phyloP scores from a whole-genome alignment of 306 rosid species.

The Quillaja saponaria region DNA sequence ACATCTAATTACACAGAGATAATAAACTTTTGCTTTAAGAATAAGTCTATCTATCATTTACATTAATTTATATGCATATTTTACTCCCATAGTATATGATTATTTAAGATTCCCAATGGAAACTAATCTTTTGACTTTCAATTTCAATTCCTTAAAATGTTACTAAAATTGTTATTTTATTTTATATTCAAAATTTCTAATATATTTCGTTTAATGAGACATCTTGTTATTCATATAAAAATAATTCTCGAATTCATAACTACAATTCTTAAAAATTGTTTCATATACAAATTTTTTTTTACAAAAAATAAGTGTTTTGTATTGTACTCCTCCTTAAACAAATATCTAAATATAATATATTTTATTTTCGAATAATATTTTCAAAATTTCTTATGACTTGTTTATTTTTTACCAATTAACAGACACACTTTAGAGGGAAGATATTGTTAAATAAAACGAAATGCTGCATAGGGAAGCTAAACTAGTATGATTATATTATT shows the following conservation, averaged over 20 bases:
- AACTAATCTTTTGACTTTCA: slow-evolving; percentile 25
- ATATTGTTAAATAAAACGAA: slow-evolving; percentile 23
- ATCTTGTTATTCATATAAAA: no score
- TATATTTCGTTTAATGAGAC: no score
- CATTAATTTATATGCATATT: not conserved
- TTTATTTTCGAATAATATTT: no score
- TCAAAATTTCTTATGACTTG: no score
- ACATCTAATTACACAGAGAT: not conserved
- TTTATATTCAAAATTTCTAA: no score
- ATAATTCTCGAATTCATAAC: no score
- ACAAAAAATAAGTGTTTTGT: no score
- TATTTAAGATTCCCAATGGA: slow-evolving; percentile 29
- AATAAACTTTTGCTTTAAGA: slow-evolving; percentile 22
- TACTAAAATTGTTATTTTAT: slow-evolving; percentile 21
- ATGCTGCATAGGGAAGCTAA: slow-evolving; percentile 39
- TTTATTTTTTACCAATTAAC: slow-evolving; percentile 30
- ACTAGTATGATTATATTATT: slow-evolving; percentile 5
- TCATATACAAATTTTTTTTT: no score
- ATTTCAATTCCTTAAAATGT: slow-evolving; percentile 17
- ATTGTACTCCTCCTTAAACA: no score
- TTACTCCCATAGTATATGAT: not conserved
- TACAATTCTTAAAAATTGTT: no score
- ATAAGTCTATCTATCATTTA: not conserved
- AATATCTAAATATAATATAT: no score
- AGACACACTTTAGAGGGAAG: slow-evolving; percentile 32